Evolutionary conservation across 1,284 basidiomycete genomes (phyloP), one percentile per base, ranked within the genome.

Genomic region (Tylopilus orsonianus): DNA sequence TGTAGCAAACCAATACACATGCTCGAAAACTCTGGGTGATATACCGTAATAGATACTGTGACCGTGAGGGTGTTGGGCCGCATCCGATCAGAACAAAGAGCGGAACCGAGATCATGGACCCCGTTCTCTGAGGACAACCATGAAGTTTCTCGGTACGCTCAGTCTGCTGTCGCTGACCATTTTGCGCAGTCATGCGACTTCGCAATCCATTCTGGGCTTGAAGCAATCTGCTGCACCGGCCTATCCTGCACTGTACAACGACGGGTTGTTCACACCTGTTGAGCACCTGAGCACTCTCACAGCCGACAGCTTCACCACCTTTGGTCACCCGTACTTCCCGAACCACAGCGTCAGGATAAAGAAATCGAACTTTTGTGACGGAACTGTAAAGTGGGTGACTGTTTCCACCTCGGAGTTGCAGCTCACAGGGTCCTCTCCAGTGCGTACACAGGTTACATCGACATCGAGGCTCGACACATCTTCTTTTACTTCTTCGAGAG

Each of bases 401-500:
- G n/a, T n/a, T n/a, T n/a, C n/a, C n/a, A n/a, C n/a, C n/a, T n/a
- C n/a, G n/a, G n/a, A n/a, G n/a, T n/a, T n/a, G n/a, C n/a, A n/a
- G 10, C 5, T 40, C 24, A 39, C 7, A 12, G 2, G 18, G 19
- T 10, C 18, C 12, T 13, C 22, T 75, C 80, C 5, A 80, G 79
- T 49, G 75, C 75, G 14, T 85, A 82, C 56, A 82, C 83, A 5
- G 83, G 83, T 2, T 85, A 85, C 57, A 66, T 85, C 18, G 83
- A 85, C 52, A 74, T 85, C 9, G 82, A 80, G 41, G 80, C 82
- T 32, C 57, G 83, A 52, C 81, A 83, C 53, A 65, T 92, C 26
- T 93, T 62, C 27, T 60, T 91, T 72, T 93, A 89, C 73, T 93
- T 92, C 65, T 93, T 93, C 68, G 89, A 93, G 67, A 87, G 83